A percentile compares a stretch with the other conserved stretches of the same genome.
These are phyloP conservation scores for Gastrolobium villosum DNA, from an alignment of 306 rosid species.

Conservation along the genomic window DNA sequence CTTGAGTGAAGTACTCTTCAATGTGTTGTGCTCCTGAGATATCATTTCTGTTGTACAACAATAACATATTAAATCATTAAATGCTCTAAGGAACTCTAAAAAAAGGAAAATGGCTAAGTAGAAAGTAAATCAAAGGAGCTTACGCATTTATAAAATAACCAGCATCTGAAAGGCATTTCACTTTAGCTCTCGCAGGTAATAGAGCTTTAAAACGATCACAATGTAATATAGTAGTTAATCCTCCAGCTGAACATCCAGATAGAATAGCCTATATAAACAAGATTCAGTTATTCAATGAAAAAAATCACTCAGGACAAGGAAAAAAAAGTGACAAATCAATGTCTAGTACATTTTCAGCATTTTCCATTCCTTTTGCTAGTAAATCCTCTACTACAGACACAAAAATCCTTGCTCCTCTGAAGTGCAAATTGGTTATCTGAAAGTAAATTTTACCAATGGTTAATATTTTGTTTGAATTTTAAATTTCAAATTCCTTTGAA, in stretches of 20 bases:
- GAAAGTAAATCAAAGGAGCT: slow-evolving; percentile 36
- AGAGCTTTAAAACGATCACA: slow-evolving; percentile 74
- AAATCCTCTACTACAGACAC: slow-evolving; percentile 66
- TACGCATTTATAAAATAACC: slow-evolving; percentile 84
- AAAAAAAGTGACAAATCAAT: background rate
- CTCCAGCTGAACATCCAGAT: slow-evolving; percentile 95
- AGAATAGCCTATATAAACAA: slow-evolving; percentile 73
- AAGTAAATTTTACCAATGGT: background rate
- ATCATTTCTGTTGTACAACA: slow-evolving; percentile 64
- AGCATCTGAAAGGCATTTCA: slow-evolving; percentile 87
- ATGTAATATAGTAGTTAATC: slow-evolving; percentile 80
- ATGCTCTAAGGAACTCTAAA: slow-evolving; percentile 1
- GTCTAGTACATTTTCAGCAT: slow-evolving; percentile 70
- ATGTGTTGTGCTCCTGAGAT: slow-evolving; percentile 70
- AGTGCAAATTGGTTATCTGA: slow-evolving; percentile 77
- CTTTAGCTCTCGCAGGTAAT: slow-evolving; percentile 64
- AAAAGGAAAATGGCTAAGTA: background rate
- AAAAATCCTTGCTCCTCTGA: slow-evolving; percentile 85
- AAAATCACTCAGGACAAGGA: background rate
- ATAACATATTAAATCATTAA: slow-evolving; percentile 5
- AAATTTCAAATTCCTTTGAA: slow-evolving; percentile 8
- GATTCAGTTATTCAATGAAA: slow-evolving; percentile 1
- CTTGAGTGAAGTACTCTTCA: slow-evolving; percentile 57
- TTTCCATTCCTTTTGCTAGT: slow-evolving; percentile 75
- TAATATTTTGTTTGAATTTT: background rate